phyloP scores from a whole-genome alignment of 2,329 filamentous ascomycete genomes.

The Eurotiales sp. region DNA sequence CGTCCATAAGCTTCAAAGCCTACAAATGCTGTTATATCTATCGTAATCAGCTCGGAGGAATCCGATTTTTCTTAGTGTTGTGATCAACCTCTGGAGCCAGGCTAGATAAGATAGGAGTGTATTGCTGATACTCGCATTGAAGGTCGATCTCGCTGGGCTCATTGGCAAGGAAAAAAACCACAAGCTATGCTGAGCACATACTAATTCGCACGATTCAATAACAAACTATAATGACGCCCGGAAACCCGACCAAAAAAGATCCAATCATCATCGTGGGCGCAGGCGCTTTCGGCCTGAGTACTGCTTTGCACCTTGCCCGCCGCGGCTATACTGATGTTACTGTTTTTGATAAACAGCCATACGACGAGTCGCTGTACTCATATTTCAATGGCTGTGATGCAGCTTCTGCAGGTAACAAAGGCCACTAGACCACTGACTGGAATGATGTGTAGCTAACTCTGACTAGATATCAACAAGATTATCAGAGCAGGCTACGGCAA shows the following conservation, averaged over 20 bases:
- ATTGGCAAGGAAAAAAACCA: not conserved
- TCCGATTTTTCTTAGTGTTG: no score
- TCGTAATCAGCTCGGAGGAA: not conserved
- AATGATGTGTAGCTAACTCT: not conserved
- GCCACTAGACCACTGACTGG: not conserved
- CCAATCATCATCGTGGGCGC: conserved; percentile 27
- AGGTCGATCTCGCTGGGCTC: not conserved
- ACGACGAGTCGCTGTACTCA: conserved; percentile 40
- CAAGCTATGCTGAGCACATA: not conserved
- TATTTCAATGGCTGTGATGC: conserved; percentile 41
- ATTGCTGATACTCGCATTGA: not conserved
- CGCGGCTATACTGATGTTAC: conserved; percentile 47
- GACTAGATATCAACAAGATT: conserved; percentile 44
- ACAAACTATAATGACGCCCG: not conserved
- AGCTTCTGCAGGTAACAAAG: conserved; percentile 38
- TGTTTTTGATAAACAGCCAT: conserved; percentile 48
- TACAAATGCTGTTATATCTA: not conserved
- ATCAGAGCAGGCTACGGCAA: conserved; percentile 42
- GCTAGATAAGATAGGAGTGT: not conserved
- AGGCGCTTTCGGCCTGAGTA: conserved; percentile 26
- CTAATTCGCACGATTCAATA: no score
- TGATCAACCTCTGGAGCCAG: not conserved
- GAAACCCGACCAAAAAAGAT: not conserved
- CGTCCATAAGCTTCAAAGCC: not conserved
- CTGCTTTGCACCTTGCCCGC: conserved; percentile 42